Conservation (phyloP, 1,139 yeast genomes). For the Kurtzmaniella quercitrusa region DNA sequence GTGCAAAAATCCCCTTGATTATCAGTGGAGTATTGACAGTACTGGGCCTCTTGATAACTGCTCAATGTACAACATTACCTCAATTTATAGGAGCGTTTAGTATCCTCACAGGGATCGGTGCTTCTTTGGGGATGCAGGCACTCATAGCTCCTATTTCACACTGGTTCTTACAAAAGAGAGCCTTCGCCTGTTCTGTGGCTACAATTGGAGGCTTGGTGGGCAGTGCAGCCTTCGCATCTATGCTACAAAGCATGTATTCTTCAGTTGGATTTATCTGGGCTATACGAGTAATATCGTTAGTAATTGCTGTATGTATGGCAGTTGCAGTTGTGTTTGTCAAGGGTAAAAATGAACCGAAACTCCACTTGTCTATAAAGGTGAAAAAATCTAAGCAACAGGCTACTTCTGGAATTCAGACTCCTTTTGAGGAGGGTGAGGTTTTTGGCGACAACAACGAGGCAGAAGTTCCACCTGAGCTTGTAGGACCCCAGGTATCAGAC, state of each 20-base stretch:
- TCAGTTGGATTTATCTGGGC: slow-evolving; percentile 60
- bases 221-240: slow-evolving; percentile 54
- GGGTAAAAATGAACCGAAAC: slow-evolving; percentile 27
- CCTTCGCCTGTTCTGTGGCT: slow-evolving; percentile 52
- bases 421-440: not conserved
- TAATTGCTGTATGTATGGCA: slow-evolving; percentile 36
- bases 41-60: slow-evolving; percentile 50
- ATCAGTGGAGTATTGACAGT: slow-evolving; percentile 43
- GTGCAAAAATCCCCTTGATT: slow-evolving; percentile 44
- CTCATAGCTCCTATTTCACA: slow-evolving; percentile 59
- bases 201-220: slow-evolving; percentile 64
- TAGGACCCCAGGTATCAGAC: slow-evolving; percentile 7
- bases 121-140: slow-evolving; percentile 56
- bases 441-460: not conserved
- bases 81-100: slow-evolving; percentile 62
- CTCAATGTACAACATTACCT: slow-evolving; percentile 47
- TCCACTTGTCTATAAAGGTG: not conserved
- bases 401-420: not conserved
- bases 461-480: not conserved
- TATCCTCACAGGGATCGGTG: slow-evolving; percentile 51
- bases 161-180: slow-evolving; percentile 55
- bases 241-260: slow-evolving; percentile 44
- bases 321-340: slow-evolving; percentile 37
- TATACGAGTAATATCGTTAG: slow-evolving; percentile 50
- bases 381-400: not conserved